Base-by-base conservation (phyloP, 805 yeast species). In the Wickerhamiella bombiphila region DNA sequence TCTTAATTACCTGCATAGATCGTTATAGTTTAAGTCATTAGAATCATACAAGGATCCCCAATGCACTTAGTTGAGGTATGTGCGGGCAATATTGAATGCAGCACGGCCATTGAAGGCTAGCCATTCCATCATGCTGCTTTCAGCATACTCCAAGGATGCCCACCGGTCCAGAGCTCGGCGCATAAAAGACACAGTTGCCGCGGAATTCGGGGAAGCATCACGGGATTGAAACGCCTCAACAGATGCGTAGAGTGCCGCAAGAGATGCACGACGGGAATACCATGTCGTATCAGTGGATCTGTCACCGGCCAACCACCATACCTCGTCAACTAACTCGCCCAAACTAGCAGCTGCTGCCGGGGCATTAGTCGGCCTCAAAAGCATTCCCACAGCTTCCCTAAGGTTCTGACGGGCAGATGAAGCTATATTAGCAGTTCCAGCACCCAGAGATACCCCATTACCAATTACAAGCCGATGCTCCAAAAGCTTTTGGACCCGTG, bases 181-280 rank as follows among this genome's bases (percentile, higher is more conserved):
- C 33, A 80, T 80, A 52, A 82, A 76, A 18, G 66, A 65, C 49
- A 67, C 54, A 1, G 97, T 86, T 34, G 69, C 69, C 11, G 46
- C 40, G 49, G 63, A 78, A 22, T 60, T 68, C 2, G 53, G 50
- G 16, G 88, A 74, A 17, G 62, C 63, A 56, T 88, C 96, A 47
- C 70, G 76, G 32, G 81, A 62, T 91, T 78, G 79, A 60, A 71
- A 82, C 43, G 82, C 60, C 56, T 88, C 96, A 29, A 54, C 42
- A 28, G 77, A 70, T 2, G 80, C 79, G 55, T 80, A 82, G 2
- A 79, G 68, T 2, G 79, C 65, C 18, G 80, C 69, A 13, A 88
- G 54, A 6, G 80, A 69, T 13, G 78, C 61, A 46, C 98, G 65
- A 53, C 85, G 80, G n/a, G 93, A 64, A 57, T 88, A 88, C 98